These are phyloP conservation scores for Skeletonema potamos DNA, from an alignment of 108 stramenopile species.

Conservation along the genomic window DNA sequence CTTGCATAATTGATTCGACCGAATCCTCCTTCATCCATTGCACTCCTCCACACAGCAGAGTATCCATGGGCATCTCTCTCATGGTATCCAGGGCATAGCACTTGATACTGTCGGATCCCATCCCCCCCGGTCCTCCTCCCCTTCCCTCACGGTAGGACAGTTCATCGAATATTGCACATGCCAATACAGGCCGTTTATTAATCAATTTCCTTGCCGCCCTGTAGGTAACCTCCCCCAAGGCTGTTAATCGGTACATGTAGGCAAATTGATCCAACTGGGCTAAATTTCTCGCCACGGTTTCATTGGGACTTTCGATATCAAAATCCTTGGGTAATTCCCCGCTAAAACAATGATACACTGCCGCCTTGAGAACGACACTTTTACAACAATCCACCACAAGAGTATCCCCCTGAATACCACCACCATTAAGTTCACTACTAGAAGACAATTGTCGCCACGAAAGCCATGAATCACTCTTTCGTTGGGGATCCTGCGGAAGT, in stretches of 20 bases:
- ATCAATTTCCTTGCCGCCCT: slow-evolving; percentile 46
- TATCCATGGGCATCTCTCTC: slow-evolving; percentile 45
- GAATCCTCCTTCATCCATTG: slow-evolving; percentile 52
- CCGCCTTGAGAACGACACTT: slow-evolving; percentile 39
- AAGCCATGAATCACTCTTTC: slow-evolving; percentile 8
- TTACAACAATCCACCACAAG: slow-evolving; percentile 38
- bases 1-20: slow-evolving; percentile 38
- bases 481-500: slow-evolving; percentile 12
- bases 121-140: neutral
- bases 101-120: slow-evolving; percentile 32
- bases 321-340: slow-evolving; percentile 49
- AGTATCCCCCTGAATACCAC: slow-evolving; percentile 3
- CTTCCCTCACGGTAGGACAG: slow-evolving; percentile 42
- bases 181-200: slow-evolving; percentile 51
- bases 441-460: neutral
- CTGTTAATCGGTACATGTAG: slow-evolving; percentile 43
- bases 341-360: slow-evolving; percentile 55
- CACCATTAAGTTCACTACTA: neutral
- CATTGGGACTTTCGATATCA: slow-evolving; percentile 39
- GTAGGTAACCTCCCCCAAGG: slow-evolving; percentile 38
- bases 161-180: slow-evolving; percentile 70
- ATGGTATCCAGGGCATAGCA: slow-evolving; percentile 47
- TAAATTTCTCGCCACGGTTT: slow-evolving; percentile 45
- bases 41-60: slow-evolving; percentile 51
- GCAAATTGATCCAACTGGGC: slow-evolving; percentile 60